Evolutionary conservation across 805 yeast genomes (phyloP), one percentile per base, ranked within the genome.

Genomic region (Starmerella sirachaensis): DNA sequence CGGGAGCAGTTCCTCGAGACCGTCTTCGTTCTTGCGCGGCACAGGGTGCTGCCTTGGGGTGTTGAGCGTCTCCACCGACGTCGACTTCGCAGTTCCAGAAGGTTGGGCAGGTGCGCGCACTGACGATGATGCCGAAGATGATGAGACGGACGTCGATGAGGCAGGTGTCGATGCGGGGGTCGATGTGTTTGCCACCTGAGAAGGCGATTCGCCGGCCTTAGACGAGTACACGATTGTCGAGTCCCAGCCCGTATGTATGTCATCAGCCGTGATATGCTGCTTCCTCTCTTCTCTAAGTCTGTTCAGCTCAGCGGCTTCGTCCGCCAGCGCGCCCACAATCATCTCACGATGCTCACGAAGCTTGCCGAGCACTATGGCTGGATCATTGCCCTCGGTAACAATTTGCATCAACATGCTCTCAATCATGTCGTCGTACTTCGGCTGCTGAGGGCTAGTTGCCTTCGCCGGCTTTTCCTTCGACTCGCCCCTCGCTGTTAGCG

Each of bases 171-270:
- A 9, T 16, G 8, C 30, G 10, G 30, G 11, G 35, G 28, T 31
- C 3, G 18, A 12, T 8, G 14, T 16, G 18, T 16, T 20, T 4
- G 26, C 14, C 28, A n/a, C 6, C n/a, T 12, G 6, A 6, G 6
- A 6, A 18, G 6, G 30, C 33, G 62, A 2, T 55, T 45, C 4
- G 62, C 40, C 2, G 64, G 53, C n/a, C 10, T 53, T 51, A n/a
- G 60, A 63, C 48, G 76, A 79, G 57, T 84, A 83, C 54, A 84
- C 57, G 48, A 82, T 72, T 0, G 94, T 78, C 29, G 81, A 73
- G 55, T 88, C 93, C 65, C 83, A 91, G 0, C 95, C 97, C 11
- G 91, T 84, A 49, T 75, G 91, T 28, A 85, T 69, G 59, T 88
- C 98, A 12, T 86, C 97, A 35, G 91, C 77, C 3, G 93, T 76